phyloP scores from a whole-genome alignment of 2,329 filamentous ascomycete genomes.

The Xylariales sp. region DNA sequence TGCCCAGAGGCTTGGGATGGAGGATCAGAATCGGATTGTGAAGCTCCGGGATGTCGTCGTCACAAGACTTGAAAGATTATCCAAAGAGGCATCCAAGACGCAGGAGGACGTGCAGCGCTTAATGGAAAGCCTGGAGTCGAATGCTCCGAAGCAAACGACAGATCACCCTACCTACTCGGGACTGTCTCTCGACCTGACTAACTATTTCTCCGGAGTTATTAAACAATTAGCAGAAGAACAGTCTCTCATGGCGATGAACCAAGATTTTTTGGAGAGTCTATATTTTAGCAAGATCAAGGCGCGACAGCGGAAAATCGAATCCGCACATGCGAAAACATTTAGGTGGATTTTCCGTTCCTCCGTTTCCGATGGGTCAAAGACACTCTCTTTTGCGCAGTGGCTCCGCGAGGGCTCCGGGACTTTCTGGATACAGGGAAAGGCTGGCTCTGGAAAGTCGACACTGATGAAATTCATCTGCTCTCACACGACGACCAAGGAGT shows the following conservation, averaged over 20 bases:
- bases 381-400: constrained; percentile 10
- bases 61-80: constrained; percentile 9
- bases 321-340: constrained; percentile 21
- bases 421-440: constrained; percentile 24
- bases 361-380: constrained; percentile 16
- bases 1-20: constrained; percentile 14
- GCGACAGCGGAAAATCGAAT: constrained; percentile 15
- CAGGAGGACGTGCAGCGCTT: background rate
- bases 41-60: constrained; percentile 3
- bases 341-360: constrained; percentile 12
- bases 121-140: background rate
- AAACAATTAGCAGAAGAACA: constrained; percentile 20
- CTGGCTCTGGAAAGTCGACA: constrained; percentile 23
- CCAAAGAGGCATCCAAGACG: constrained; percentile 2
- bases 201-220: constrained; percentile 14
- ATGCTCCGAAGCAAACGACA: background rate
- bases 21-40: constrained; percentile 8
- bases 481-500: background rate
- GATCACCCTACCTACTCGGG: background rate
- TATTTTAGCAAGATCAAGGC: constrained; percentile 24
- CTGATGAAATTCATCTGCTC: constrained; percentile 42
- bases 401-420: constrained; percentile 13
- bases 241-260: constrained; percentile 4
- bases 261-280: constrained; percentile 15
- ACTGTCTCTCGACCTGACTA: constrained; percentile 1